These are phyloP conservation scores for Zygosaccharomyces bailii DNA, from an alignment of 805 yeast species.

Conservation along the genomic window DNA sequence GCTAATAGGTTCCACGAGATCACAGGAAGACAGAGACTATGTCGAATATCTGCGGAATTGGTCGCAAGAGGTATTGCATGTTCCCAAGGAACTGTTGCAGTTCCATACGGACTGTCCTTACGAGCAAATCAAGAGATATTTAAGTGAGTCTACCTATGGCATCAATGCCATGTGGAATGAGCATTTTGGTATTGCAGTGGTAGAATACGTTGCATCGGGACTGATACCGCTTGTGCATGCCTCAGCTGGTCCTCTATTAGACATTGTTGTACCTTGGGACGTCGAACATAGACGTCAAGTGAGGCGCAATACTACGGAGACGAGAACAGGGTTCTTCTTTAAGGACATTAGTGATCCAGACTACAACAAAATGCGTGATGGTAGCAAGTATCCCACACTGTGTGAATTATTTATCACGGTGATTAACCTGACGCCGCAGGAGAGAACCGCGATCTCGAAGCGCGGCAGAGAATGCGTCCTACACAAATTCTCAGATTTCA, in stretches of 20 bases:
- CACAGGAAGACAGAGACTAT: constrained; percentile 56
- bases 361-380: constrained; percentile 30
- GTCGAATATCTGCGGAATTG: constrained; percentile 48
- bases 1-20: constrained; percentile 82
- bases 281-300: constrained; percentile 28
- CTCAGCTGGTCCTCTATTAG: constrained; percentile 90
- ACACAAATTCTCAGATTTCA: constrained; percentile 58
- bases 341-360: constrained; percentile 72
- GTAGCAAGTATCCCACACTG: constrained; percentile 44
- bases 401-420: constrained; percentile 47
- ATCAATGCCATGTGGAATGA: constrained; percentile 99
- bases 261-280: constrained; percentile 68
- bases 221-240: constrained; percentile 88
- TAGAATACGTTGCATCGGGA: constrained; percentile 85
- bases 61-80: constrained; percentile 40
- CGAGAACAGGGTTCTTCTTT: constrained; percentile 78
- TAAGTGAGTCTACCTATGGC: constrained; percentile 65
- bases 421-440: constrained; percentile 38
- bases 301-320: constrained; percentile 34
- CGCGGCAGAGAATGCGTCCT: constrained; percentile 46
- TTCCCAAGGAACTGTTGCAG: constrained; percentile 42
- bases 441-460: constrained; percentile 41
- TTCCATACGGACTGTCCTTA: constrained; percentile 76
- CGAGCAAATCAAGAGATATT: constrained; percentile 50
- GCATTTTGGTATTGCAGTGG: constrained; percentile 97